Conservation (phyloP, 495 filamentous ascomycete genomes). For the Cercophora samala region DNA sequence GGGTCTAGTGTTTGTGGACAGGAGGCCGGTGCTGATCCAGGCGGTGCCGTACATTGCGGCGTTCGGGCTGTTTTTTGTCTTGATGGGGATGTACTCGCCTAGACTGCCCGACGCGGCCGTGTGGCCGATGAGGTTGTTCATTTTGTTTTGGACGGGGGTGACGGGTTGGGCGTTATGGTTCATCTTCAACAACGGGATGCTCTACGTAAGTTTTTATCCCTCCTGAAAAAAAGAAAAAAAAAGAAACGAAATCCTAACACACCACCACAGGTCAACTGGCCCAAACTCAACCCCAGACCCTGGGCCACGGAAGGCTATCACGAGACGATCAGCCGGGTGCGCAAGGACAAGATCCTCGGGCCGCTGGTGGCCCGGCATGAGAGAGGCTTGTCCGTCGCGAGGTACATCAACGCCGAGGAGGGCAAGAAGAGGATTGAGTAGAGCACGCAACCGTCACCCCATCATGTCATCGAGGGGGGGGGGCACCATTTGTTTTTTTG, state of each 20-base stretch:
- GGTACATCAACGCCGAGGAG: constrained; percentile 81
- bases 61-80: constrained; percentile 79
- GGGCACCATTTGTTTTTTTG: not conserved
- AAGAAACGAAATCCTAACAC: too few species aligned
- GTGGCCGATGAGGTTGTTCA: constrained; percentile 75
- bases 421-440: constrained; percentile 95
- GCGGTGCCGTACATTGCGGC: constrained; percentile 84
- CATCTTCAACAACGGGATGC: constrained; percentile 75
- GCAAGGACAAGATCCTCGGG: constrained; percentile 73
- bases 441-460: not conserved
- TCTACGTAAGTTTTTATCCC: constrained; percentile 79
- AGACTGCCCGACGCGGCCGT: constrained; percentile 62
- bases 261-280: constrained; percentile 83
- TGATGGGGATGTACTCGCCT: constrained; percentile 72
- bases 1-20: constrained; percentile 76
- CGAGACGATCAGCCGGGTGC: constrained; percentile 73
- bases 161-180: constrained; percentile 69
- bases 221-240: too few species aligned
- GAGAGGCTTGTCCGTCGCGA: constrained; percentile 70
- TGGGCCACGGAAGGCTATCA: constrained; percentile 85
- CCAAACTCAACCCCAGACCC: constrained; percentile 82
- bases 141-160: constrained; percentile 68
- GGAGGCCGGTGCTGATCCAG: constrained; percentile 82
- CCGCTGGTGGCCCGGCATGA: constrained; percentile 68
- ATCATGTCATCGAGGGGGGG: not conserved